Base-by-base conservation (phyloP, 139 green algal species). In the Deuterostichococcus epilithicus region DNA sequence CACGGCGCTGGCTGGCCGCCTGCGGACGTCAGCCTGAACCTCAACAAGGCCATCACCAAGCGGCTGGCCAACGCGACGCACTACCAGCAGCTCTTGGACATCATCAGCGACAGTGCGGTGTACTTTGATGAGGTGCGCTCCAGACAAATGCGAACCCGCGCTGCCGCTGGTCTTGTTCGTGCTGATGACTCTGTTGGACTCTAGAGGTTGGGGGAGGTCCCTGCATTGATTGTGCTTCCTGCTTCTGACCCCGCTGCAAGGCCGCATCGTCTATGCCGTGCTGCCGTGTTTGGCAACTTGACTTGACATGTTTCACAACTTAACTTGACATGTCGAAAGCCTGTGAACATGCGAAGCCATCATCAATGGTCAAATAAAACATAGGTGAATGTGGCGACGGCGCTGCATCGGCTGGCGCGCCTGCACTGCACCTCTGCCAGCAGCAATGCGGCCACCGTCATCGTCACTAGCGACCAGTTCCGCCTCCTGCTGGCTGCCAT, bases 11-110 rank as follows among this genome's bases (percentile, higher is more conserved):
- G 68, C 52, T 63, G 52, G 52, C 52, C 52, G 18, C 52, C 52
- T 3, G 52, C 52, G 13, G 52, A 63, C 18, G 52, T 63, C 52
- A 63, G 52, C 52, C 52, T 77, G 58, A 84, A 79, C 70, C 70
- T 78, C 59, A 84, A 84, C 74, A 84, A 84, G 70, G 75, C 71
- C 75, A 84, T 84, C 65, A 84, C 79, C 59, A 84, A 84, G 60
- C 58, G 70, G 26, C 75, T 84, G 58, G 79, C 75, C 22, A 72
- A 33, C 33, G 79, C 79, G 25, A 67, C 74, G 33, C 79, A 84
- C 45, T 84, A 80, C 66, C 74, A 84, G 70, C 79, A 84, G 79
- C 34, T 80, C 1, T 44, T 84, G 44, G 79, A 84, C 70, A 60
- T 74, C 42, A 70, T 84, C 34, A 66, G 38, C 30, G 47, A 80